These are phyloP conservation scores for Clitopilus passeckerianus DNA, from an alignment of 768 basidiomycete species.

Conservation along the genomic window DNA sequence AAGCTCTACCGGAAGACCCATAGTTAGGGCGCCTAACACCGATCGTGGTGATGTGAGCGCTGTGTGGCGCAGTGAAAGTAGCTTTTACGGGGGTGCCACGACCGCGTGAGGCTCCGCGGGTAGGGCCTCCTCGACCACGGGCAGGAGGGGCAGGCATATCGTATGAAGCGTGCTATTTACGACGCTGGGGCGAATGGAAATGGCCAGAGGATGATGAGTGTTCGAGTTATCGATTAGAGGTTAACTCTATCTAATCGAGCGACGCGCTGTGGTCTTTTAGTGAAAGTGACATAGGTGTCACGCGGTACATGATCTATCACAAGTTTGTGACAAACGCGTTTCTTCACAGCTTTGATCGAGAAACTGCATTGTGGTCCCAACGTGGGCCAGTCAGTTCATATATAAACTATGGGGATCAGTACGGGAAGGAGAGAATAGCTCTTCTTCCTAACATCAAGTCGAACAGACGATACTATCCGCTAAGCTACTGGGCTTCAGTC, in stretches of 20 bases:
- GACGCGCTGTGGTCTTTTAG: conserved; percentile 5
- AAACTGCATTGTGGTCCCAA: not conserved
- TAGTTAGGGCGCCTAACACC: conserved; percentile 68
- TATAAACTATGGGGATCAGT: not conserved
- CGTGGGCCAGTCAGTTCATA: not conserved
- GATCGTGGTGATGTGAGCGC: conserved; percentile 36
- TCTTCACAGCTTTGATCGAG: not conserved
- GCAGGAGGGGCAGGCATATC: conserved; percentile 37
- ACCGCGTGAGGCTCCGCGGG: conserved; percentile 28
- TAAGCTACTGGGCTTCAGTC: too few relatives aligned
- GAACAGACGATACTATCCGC: too few relatives aligned
- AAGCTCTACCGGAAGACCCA: conserved; percentile 46
- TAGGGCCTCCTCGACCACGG: conserved; percentile 20
- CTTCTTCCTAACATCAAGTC: not conserved
- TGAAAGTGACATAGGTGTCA: conserved; percentile 9
- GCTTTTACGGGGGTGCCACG: conserved; percentile 22
- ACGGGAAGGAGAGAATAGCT: conserved; percentile 3
- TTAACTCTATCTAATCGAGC: conserved; percentile 7
- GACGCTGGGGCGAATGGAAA: not conserved
- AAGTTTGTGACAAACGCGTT: not conserved
- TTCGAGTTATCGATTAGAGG: conserved; percentile 13
- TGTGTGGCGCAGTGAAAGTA: conserved; percentile 19
- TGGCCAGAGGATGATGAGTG: conserved; percentile 9
- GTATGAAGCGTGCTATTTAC: not conserved
- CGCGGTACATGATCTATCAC: conserved; percentile 8